These are phyloP conservation scores for Epithemia pelagica DNA, from an alignment of 108 stramenopile species.

Conservation along the genomic window DNA sequence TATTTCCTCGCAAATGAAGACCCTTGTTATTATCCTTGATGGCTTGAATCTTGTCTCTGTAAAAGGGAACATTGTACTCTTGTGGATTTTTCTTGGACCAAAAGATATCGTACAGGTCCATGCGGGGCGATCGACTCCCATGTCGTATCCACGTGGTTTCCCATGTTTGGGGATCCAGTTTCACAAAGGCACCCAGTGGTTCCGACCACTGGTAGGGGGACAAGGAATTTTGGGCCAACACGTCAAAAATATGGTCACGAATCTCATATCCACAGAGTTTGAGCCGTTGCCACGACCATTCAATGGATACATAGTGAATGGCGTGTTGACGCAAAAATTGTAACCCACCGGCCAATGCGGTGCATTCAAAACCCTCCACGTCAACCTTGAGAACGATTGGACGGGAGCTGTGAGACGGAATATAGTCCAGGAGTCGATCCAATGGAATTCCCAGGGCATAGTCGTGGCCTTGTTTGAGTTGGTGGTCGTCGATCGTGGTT, in stretches of 20 bases:
- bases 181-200: background rate
- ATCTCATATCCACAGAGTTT: background rate
- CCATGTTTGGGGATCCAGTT: background rate
- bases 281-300: background rate
- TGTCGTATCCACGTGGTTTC: background rate
- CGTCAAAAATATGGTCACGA: background rate
- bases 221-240: background rate
- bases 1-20: no score
- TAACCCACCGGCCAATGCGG: conserved; percentile 15
- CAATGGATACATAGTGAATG: conserved; percentile 21
- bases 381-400: conserved; percentile 30
- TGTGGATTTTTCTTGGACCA: background rate
- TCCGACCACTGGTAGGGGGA: conserved; percentile 3
- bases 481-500: background rate
- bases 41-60: background rate
- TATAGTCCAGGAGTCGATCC: background rate
- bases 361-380: conserved; percentile 23
- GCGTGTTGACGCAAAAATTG: conserved; percentile 17
- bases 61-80: background rate
- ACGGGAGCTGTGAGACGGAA: background rate
- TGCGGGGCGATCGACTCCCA: background rate
- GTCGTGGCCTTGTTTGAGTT: background rate
- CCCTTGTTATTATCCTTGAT: no score
- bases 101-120: background rate
- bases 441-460: background rate